phyloP scores from a whole-genome alignment of 768 basidiomycete genomes.

The Lactarius deliciosus region DNA sequence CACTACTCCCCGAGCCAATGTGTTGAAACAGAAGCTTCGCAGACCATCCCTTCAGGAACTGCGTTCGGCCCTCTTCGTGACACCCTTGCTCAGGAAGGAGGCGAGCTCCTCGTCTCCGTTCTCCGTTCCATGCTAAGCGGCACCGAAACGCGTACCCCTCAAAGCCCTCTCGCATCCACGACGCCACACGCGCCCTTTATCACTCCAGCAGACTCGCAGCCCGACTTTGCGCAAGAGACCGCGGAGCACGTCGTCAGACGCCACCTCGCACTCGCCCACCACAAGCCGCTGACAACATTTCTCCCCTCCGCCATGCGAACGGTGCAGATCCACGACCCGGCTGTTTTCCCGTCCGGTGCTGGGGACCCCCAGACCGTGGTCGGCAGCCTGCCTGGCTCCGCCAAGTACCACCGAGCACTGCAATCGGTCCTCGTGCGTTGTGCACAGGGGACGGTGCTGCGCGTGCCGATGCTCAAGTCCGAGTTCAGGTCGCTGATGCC shows the following conservation, averaged over 20 bases:
- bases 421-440: constrained; percentile 55
- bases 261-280: constrained; percentile 67
- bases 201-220: constrained; percentile 46
- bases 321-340: constrained; percentile 35
- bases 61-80: constrained; percentile 59
- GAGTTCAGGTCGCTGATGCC: constrained; percentile 54
- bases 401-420: constrained; percentile 42
- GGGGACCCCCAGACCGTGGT: constrained; percentile 21
- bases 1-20: not conserved
- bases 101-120: constrained; percentile 66
- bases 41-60: constrained; percentile 54
- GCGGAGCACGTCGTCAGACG: constrained; percentile 55
- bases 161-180: constrained; percentile 14
- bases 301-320: constrained; percentile 32
- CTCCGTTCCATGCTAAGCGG: constrained; percentile 62
- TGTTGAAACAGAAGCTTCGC: not conserved
- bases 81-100: constrained; percentile 60
- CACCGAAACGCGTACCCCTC: constrained; percentile 41
- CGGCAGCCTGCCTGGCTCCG: constrained; percentile 41
- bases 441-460: constrained; percentile 50
- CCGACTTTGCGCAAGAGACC: constrained; percentile 58
- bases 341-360: not conserved
- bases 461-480: constrained; percentile 58
- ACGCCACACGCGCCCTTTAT: constrained; percentile 62
- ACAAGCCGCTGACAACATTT: constrained; percentile 40